Evolutionary conservation across 2,329 filamentous ascomycete genomes (phyloP).

Genomic region (Camillea tinctor): DNA sequence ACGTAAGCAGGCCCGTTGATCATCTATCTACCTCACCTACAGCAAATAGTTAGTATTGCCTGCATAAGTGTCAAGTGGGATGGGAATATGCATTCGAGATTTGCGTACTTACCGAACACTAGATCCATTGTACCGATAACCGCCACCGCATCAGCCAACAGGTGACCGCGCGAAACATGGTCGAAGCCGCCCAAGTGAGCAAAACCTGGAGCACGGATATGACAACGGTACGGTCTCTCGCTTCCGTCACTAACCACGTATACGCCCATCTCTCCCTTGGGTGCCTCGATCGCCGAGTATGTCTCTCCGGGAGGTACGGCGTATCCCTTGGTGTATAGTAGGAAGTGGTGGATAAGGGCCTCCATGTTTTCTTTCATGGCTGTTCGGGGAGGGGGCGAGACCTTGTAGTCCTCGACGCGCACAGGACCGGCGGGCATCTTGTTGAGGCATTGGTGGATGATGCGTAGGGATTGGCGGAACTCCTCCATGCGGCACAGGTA

Average conservation of each 20-base stretch:
- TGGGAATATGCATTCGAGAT: not conserved
- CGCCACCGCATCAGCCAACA: constrained; percentile 93
- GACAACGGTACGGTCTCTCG: constrained; percentile 95
- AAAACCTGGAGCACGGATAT: constrained; percentile 95
- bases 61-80: not conserved
- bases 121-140: constrained; percentile 91
- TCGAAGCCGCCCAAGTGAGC: constrained; percentile 94
- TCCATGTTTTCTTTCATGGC: constrained; percentile 99
- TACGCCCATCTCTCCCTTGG: constrained; percentile 99
- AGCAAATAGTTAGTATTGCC: constrained; percentile 34
- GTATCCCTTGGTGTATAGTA: constrained; percentile 98
- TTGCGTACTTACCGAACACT: constrained; percentile 69
- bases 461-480: constrained; percentile 95
- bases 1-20: constrained; percentile 13
- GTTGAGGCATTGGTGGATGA: constrained; percentile 98
- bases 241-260: constrained; percentile 94
- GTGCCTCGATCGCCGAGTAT: constrained; percentile 97
- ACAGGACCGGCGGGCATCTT: constrained; percentile 96
- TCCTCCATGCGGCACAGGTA: constrained; percentile 99
- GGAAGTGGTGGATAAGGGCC: constrained; percentile 97
- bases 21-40: constrained; percentile 62
- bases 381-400: constrained; percentile 88
- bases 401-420: constrained; percentile 98
- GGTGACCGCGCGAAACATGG: constrained; percentile 85
- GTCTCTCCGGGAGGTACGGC: constrained; percentile 96